Conservation (phyloP, 768 basidiomycete genomes). For the Hortiboletus flavorubellus region DNA sequence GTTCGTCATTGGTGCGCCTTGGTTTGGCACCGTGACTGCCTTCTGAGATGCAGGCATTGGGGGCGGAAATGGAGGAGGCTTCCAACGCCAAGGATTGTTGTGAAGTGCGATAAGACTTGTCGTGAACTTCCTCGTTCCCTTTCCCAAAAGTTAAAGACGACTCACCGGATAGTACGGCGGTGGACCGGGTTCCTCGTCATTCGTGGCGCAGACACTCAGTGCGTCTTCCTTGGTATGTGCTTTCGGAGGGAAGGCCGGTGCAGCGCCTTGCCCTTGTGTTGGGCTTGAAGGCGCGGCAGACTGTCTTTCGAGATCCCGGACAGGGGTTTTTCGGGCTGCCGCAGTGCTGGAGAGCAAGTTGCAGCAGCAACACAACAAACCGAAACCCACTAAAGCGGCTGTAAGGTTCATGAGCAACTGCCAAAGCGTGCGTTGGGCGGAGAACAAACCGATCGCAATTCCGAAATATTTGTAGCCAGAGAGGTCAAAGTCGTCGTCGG, state of each 20-base stretch:
- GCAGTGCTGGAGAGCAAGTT: rapidly evolving
- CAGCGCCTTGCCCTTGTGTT: not conserved
- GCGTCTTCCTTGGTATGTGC: not conserved
- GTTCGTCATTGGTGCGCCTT: not conserved
- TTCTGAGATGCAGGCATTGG: not conserved
- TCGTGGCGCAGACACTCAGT: too few species aligned
- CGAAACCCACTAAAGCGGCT: not conserved
- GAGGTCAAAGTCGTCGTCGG: rapidly evolving
- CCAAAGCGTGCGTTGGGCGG: not conserved
- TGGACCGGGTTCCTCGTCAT: not conserved
- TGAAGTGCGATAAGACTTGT: not conserved
- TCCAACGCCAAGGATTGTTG: not conserved
- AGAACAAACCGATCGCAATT: not conserved
- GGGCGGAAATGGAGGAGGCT: not conserved
- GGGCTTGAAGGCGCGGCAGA: not conserved
- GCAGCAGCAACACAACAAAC: not conserved
- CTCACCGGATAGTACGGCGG: conserved; percentile 12
- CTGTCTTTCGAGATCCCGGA: not conserved
- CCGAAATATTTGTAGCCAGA: rapidly evolving
- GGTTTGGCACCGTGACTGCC: not conserved
- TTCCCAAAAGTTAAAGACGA: not conserved
- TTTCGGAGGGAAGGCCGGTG: not conserved
- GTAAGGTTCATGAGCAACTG: not conserved
- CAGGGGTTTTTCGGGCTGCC: not conserved
- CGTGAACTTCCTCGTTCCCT: not conserved